Evolutionary conservation across 805 yeast species (phyloP), one percentile per base, ranked within the genome.

Genomic region (Zygotorulaspora danielsina): DNA sequence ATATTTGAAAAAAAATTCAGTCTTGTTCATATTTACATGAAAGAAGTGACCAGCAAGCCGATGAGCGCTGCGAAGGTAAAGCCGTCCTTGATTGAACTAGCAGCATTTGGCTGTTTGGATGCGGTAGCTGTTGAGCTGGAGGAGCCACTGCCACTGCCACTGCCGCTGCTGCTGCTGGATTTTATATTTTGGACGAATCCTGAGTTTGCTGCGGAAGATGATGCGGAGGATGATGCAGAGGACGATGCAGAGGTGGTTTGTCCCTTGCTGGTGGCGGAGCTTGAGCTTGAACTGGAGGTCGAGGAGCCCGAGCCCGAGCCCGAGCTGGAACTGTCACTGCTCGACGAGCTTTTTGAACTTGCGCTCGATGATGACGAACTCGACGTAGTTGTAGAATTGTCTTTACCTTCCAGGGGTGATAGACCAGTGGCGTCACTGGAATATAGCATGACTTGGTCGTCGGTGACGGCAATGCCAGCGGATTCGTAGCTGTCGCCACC

Each of bases 371-470:
- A 30, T 4, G 46, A 29, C 3, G 57, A 39, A 1, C 56, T 36
- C 12, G 52, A 41, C 5, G 45, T 30, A 10, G 51, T 40, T 2
- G 56, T 41, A 6, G 57, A 41, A 1, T 48, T 35, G 3, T 46
- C 40, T 16, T 46, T 46, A 2, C 49, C 56, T n/a, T 48, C 51
- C 35, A 72, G 68, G 12, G 79, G 78, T 51, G 84, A 73, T 34
- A 76, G 65, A 8, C 96, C 96, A 19, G 80, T 68, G 20, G 79
- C 84, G 20, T 72, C 78, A n/a, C 61, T 55, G 30, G 76, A 70
- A 10, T 77, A 83, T 44, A 88, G 64, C 54, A 72, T 64, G 4
- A 88, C 75, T 51, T 67, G 67, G 35, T 78, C 75, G 55, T 81
- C 76, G 13, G 89, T 75, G 53, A 88, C 70, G 54, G 69, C 70